Evolutionary conservation across 306 rosid species (phyloP), one percentile per base, ranked within the genome.

Genomic region (Acacia confusa): DNA sequence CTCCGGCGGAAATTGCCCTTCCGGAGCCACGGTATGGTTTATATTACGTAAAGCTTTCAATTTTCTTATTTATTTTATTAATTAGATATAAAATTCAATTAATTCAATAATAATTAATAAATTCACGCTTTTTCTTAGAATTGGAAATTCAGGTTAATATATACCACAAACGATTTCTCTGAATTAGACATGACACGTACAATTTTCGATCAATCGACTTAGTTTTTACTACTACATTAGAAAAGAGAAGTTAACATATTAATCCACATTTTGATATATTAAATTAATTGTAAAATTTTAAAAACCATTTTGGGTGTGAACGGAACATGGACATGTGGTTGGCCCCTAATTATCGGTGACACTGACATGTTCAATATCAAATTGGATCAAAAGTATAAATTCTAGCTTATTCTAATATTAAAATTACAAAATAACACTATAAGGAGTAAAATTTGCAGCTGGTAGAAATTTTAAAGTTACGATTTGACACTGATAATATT

Each of bases 21-120:
- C 32, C 2, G 92, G 92, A 36, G 92, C 90, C 67, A 88, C 86
- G 87, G 92, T 88, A 86, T 6, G 79, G 32, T 22, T 60, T 36
- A 5, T 36, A 36, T 36, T 12, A n/a, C 1, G 2, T 0, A 9
- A 57, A 57, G 30, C 30, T 57, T 22, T 57, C 30, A 57, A n/a
- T n/a, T 57, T 22, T 47, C 57, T 55, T n/a, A n/a, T 20, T n/a
- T 0, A 22, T 57, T 57, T 48, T 16, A 16, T 48, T 48, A 15
- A 16, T 15, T 48, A 48, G 7, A 48, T 45, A 45, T 45, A 45
- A 45, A 13, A 43, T 43, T 43, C 45, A 43, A 10, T 43, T 43
- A 43, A 47, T 11, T 12, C 52, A 13, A 47, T 14, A 11, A 9
- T 44, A 44, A 9, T 11, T 44, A 44, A 44, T 10, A 16, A 12